Base-by-base conservation (phyloP, 164 flowering plant species). In the Dillenia suffruticosa region DNA sequence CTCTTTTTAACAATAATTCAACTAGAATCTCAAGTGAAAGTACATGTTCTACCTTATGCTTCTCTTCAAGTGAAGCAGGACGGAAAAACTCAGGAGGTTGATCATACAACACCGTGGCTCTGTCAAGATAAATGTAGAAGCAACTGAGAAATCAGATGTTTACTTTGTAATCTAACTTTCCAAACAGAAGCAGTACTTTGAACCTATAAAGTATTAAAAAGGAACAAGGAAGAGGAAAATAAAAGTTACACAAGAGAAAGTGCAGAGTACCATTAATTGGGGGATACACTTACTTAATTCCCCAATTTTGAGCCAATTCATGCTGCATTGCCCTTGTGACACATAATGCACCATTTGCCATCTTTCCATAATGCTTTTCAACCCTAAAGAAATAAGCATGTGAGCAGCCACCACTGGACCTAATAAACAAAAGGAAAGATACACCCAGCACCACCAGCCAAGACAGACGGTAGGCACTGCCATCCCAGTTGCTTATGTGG, bases 281-380 rank as follows among this genome's bases (percentile, higher is more conserved):
- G 3, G 3, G 54, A 63, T 22, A 46, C 40, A 52, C 85, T 81
- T 76, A 93, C 98, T 74, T 81, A 64, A 91, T 88, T 71, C 86
- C 95, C 99, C 99, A 94, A 61, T 89, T 91, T 65, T 88, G 90
- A 64, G 85, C 88, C 79, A 94, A 72, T 71, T 94, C 99, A 76
- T 87, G 96, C 60, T 91, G 97, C 99, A 91, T 94, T 69, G 97
- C 99, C 71, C 68, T 80, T 44, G 98, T 90, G 49, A 94, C 96
- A 71, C 97, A 94, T 44, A 94, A 72, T 44, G 99, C 74, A 70
- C 91, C 99, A 78, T 85, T 55, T 55, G 96, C 95, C 84, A 78
- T 78, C 77, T 75, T 84, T 57, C 97, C 97, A 77, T 71, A 94
- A 70, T 64, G 82, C 77, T 78, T 90, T 81, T 90, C 98, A 70